phyloP scores from a whole-genome alignment of 139 green algal genomes.

The Zygnema cylindricum region DNA sequence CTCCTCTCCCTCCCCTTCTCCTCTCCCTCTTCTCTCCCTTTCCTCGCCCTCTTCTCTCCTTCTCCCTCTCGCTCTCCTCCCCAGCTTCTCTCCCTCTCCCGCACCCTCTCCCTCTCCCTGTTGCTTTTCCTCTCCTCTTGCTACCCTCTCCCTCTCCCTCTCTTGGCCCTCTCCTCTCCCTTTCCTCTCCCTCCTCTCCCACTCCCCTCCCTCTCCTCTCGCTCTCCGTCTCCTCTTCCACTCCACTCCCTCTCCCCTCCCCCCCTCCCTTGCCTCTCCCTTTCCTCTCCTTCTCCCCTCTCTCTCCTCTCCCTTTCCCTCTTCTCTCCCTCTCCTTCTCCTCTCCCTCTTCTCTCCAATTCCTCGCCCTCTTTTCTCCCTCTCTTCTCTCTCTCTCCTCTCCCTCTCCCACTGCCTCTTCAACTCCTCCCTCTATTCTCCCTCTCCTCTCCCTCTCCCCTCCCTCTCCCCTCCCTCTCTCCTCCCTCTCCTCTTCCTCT shows the following conservation, averaged over 20 bases:
- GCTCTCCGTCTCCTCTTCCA: not conserved
- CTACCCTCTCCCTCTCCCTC: not conserved
- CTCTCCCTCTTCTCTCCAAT: not conserved
- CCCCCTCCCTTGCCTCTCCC: not conserved
- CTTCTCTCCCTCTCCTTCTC: not conserved
- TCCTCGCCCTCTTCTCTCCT: not conserved
- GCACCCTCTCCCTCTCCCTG: not conserved
- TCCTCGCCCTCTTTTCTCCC: not conserved
- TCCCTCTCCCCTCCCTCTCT: not conserved
- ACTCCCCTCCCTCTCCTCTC: not conserved
- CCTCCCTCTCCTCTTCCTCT: not conserved
- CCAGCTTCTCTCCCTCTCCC: not conserved
- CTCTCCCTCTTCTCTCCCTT: not conserved
- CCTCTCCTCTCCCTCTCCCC: not conserved
- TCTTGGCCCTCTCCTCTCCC: not conserved
- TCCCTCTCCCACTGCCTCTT: not conserved
- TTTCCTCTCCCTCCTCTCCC: not conserved
- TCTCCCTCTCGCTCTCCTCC: not conserved
- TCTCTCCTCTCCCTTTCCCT: not conserved
- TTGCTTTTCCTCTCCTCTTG: not conserved
- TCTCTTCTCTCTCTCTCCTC: not conserved
- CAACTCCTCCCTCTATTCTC: not conserved
- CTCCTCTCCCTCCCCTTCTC: not conserved
- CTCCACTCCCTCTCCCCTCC: not conserved
- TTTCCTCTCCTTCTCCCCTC: not conserved